A percentile compares a stretch with the other conserved stretches of the same genome.
These are phyloP conservation scores for Daldinia loculata DNA, from an alignment of 495 filamentous ascomycete genomes.

Conservation along the genomic window DNA sequence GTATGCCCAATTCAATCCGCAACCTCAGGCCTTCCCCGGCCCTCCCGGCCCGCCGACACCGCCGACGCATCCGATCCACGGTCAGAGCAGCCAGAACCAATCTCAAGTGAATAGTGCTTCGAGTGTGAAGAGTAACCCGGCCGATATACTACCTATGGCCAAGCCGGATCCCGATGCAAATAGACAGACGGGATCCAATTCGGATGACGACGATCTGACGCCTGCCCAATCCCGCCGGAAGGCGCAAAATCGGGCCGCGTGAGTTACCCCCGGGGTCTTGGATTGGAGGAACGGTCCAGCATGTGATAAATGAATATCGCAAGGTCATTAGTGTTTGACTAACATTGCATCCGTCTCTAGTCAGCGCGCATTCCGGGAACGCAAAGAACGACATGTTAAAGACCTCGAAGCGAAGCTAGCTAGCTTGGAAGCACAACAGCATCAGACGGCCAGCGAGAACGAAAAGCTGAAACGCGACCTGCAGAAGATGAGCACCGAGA, in stretches of 20 bases:
- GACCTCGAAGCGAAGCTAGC: constrained; percentile 89
- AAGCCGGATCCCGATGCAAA: constrained; percentile 50
- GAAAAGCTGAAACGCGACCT: constrained; percentile 84
- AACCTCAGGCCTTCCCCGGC: constrained; percentile 49
- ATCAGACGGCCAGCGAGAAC: constrained; percentile 67
- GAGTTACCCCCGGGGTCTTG: constrained; percentile 53
- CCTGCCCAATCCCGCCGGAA: constrained; percentile 88
- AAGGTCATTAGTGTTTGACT: constrained; percentile 8
- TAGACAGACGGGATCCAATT: constrained; percentile 55
- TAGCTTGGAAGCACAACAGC: constrained; percentile 67
- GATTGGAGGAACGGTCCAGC: constrained; percentile 5
- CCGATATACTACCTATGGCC: constrained; percentile 48
- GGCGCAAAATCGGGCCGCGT: constrained; percentile 97
- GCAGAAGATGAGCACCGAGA: constrained; percentile 83
- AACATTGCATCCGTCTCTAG: constrained; percentile 54
- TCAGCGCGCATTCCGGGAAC: constrained; percentile 95
- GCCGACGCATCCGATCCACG: constrained; percentile 44
- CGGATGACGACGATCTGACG: constrained; percentile 69
- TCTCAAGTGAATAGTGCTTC: constrained; percentile 44
- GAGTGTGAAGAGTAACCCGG: constrained; percentile 35
- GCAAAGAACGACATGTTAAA: constrained; percentile 92
- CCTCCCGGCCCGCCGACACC: constrained; percentile 59
- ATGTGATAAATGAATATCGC: neutral
- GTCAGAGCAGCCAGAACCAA: constrained; percentile 37
- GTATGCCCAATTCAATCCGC: constrained; percentile 53